Evolutionary conservation across 257 asterid species (phyloP), one percentile per base, ranked within the genome.

Genomic region (Ilex asprella): DNA sequence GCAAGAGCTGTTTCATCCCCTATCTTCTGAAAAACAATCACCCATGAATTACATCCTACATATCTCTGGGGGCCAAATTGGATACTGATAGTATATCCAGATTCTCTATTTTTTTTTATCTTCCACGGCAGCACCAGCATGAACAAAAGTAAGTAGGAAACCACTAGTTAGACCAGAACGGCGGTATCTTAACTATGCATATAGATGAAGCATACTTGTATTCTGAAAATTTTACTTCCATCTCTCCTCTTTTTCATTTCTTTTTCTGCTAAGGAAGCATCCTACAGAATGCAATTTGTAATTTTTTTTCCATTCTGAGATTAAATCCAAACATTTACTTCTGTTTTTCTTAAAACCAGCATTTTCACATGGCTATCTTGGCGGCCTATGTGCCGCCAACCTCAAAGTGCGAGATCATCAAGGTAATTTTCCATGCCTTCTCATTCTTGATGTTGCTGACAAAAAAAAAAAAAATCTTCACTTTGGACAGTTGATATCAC

Each of bases 351-450:
- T 1, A 35, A 35, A 59, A 44, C 54, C 94, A 88, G 95, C 85
- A 84, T 71, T 89, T 89, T 65, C 80, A 86, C 80, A 75, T 89
- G 95, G 82, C 95, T 9, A 56, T 89, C 59, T 66, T 89, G 70
- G 92, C 90, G 41, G 78, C 85, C 31, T 72, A 76, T 70, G 74
- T 55, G 71, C 83, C 80, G 12, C 84, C 89, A 5, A 66, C 67
- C 57, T 67, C 83, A 55, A 76, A 73, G 31, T 71, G 82, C 27
- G 87, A 81, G 67, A 82, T 86, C 43, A 64, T 89, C 14, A 89
- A 82, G 91, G 97, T 86, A 74, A 16, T 21, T 14, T 67, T 61
- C 14, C 15, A 21, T 56, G 16, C 12, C 14, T 53, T 10, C 54
- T 16, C 55, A 11, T 4, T 31, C 50, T 12, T 44, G 3, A 6